These are phyloP conservation scores for Cercophora samala DNA, from an alignment of 495 filamentous ascomycete genomes.

Conservation along the genomic window DNA sequence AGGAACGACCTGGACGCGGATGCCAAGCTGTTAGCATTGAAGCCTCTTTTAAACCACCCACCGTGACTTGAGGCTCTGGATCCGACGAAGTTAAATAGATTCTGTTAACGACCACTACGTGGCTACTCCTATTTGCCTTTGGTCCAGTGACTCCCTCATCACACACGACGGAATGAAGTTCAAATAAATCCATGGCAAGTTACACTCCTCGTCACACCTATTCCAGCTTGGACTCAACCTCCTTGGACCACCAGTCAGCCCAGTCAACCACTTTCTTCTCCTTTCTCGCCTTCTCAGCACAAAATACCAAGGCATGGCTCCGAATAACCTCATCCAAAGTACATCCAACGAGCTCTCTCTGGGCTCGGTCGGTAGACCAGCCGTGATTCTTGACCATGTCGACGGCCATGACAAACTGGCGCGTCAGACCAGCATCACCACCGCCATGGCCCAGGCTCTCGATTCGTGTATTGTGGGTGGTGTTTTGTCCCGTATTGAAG, in stretches of 20 bases:
- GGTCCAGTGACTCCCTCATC: no score
- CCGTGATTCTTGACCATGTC: constrained; percentile 70
- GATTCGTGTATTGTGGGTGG: constrained; percentile 50
- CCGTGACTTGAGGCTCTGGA: background rate
- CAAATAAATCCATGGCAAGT: no score
- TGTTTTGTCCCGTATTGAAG: constrained; percentile 56
- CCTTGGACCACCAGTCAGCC: constrained; percentile 71
- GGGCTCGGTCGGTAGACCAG: constrained; percentile 66
- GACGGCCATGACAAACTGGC: constrained; percentile 76
- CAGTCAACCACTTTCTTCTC: constrained; percentile 69
- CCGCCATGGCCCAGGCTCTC: constrained; percentile 71
- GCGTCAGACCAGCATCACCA: constrained; percentile 78
- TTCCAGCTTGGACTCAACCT: constrained; percentile 38
- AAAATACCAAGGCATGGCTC: constrained; percentile 92
- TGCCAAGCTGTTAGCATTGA: background rate
- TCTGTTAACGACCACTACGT: no score
- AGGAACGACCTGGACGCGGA: background rate
- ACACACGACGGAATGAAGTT: background rate
- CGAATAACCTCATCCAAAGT: constrained; percentile 77
- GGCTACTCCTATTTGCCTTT: background rate
- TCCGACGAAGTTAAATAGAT: background rate
- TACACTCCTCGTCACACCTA: background rate
- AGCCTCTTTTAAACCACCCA: background rate
- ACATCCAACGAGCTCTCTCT: constrained; percentile 72
- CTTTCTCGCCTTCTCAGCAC: constrained; percentile 79